phyloP scores from a whole-genome alignment of 2,329 filamentous ascomycete genomes.

The Coniella vitis region DNA sequence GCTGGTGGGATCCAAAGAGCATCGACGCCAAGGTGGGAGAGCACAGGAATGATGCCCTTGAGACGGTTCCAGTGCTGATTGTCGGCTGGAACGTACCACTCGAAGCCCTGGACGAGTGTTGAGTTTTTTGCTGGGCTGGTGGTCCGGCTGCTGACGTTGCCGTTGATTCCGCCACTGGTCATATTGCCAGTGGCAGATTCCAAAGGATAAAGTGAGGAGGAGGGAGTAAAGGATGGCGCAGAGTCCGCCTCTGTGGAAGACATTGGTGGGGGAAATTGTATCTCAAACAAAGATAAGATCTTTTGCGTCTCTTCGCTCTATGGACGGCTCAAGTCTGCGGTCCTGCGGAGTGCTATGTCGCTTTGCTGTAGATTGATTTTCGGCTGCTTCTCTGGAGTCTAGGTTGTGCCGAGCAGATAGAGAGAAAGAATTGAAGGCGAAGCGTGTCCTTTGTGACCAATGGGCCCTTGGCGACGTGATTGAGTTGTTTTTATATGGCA shows the following conservation, averaged over 20 bases:
- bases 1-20: constrained; percentile 63
- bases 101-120: constrained; percentile 60
- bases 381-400: no score
- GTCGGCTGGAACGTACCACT: constrained; percentile 62
- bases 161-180: background rate
- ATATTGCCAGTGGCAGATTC: background rate
- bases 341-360: no score
- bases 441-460: no score
- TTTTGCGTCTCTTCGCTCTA: no score
- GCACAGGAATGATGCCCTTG: constrained; percentile 38
- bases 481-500: no score
- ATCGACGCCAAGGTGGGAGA: constrained; percentile 54
- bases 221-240: background rate
- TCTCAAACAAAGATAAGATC: no score
- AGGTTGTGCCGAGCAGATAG: no score
- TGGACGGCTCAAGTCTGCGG: no score
- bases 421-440: no score
- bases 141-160: background rate
- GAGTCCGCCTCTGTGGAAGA: background rate
- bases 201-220: background rate
- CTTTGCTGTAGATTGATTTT: no score
- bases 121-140: constrained; percentile 25
- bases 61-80: constrained; percentile 55
- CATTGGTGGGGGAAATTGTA: background rate
- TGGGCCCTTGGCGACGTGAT: no score